Base-by-base conservation (phyloP, 2,329 filamentous ascomycete species). In the Cordyceps javanica region DNA sequence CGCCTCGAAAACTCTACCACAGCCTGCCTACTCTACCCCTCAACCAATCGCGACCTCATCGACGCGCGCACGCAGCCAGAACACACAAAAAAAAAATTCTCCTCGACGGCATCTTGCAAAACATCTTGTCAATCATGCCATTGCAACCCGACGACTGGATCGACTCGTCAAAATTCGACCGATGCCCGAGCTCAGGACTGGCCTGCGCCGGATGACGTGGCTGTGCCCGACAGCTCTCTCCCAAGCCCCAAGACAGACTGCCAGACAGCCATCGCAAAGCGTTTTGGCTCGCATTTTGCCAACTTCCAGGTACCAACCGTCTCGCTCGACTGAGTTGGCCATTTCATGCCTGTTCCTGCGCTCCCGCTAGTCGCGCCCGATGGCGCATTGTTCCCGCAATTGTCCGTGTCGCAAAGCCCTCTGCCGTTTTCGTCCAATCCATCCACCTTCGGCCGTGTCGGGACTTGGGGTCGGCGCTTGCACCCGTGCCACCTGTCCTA, bases 1-100 rank as follows among this genome's bases (percentile, higher is more conserved):
- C 58, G 53, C 57, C 38, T 48, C 42, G 41, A 59, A 58, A 58
- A 59, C 54, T 58, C 56, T 51, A 59, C 44, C n/a, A n/a, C n/a
- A n/a, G n/a, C n/a, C 46, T n/a, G 25, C 49, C 44, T 58, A 57
- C 59, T 59, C 56, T 59, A 57, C 61, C 61, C 56, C 62, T 62
- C 61, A 48, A 51, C 57, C 23, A 49, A 52, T 52, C 56, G 41
- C 56, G 30, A 32, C 48, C 11, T 26, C 48, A 42, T 50, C 55
- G 54, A 60, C 53, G 36, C 34, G 14, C 34, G 34, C 21, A 16
- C n/a, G n/a, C n/a, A n/a, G n/a, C n/a, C n/a, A n/a, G n/a, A n/a
- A n/a, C n/a, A n/a, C n/a, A n/a, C n/a, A 46, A 28, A 38, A 55
- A 39, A 23, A 26, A 13, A 7, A 23, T 26, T 26, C 16, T 21